Evolutionary conservation across 805 yeast species (phyloP).

Genomic region (Suhomyces xylopsoci): DNA sequence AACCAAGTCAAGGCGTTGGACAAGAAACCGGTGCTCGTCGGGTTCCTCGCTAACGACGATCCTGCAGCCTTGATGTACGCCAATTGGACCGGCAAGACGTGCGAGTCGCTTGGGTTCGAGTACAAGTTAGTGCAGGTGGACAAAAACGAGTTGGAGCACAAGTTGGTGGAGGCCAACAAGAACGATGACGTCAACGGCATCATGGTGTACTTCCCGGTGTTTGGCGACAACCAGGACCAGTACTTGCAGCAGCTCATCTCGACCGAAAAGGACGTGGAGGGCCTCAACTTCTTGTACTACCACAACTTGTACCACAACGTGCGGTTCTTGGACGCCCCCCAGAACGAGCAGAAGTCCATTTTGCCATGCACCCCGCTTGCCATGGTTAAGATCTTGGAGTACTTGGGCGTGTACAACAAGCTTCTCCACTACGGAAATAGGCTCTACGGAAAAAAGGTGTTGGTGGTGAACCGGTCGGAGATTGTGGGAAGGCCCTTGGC

Average conservation of each 20-base stretch:
- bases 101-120: conserved; percentile 78
- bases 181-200: conserved; percentile 82
- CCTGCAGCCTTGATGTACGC: conserved; percentile 97
- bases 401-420: conserved; percentile 80
- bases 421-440: conserved; percentile 86
- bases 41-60: conserved; percentile 86
- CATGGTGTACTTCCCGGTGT: conserved; percentile 96
- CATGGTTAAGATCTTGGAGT: conserved; percentile 87
- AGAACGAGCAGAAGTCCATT: conserved; percentile 69
- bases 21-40: conserved; percentile 75
- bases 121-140: conserved; percentile 73
- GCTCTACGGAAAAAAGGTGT: conserved; percentile 86
- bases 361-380: conserved; percentile 97
- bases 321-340: conserved; percentile 73
- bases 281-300: conserved; percentile 84
- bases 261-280: conserved; percentile 94
- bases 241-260: conserved; percentile 91
- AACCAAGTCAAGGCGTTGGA: conserved; percentile 50
- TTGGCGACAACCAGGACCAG: conserved; percentile 92
- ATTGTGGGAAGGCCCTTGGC: conserved; percentile 98
- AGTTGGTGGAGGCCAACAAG: conserved; percentile 75
- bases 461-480: conserved; percentile 90
- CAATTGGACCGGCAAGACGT: conserved; percentile 90
- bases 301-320: conserved; percentile 94
- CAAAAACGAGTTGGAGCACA: conserved; percentile 83